Percentiles rank a stretch among this genome's conserved stretches.
Conservation (phyloP, 2,329 filamentous ascomycete species). For the Aspergillus clavatus region DNA sequence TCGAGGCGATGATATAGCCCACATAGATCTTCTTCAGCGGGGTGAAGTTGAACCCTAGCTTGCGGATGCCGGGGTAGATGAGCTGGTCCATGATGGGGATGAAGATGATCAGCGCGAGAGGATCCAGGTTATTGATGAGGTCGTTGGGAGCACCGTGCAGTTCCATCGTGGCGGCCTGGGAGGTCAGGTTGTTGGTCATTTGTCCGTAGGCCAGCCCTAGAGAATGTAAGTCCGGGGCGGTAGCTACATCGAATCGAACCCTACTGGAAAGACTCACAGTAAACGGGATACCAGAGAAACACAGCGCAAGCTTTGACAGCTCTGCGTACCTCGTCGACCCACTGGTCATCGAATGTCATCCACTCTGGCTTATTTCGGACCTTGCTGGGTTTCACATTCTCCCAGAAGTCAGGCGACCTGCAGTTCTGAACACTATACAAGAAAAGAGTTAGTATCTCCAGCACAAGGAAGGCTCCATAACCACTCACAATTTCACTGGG, state of each 20-base stretch:
- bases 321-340: conserved; percentile 71
- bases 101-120: conserved; percentile 49
- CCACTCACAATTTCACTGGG: conserved; percentile 41
- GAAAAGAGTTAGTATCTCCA: conserved; percentile 2
- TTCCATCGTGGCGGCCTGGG: conserved; percentile 51
- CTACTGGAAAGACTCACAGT: conserved; percentile 27
- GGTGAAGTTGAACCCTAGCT: conserved; percentile 45
- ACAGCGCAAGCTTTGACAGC: conserved; percentile 64
- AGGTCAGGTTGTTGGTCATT: conserved; percentile 51
- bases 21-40: conserved; percentile 51
- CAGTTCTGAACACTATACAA: conserved; percentile 16
- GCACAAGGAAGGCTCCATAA: neutral
- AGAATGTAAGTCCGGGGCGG: conserved; percentile 14
- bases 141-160: conserved; percentile 52
- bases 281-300: conserved; percentile 54
- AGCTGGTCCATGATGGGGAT: conserved; percentile 51
- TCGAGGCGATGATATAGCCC: conserved; percentile 46
- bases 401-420: conserved; percentile 17
- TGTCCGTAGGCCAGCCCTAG: conserved; percentile 48
- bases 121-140: conserved; percentile 51
- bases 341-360: conserved; percentile 76
- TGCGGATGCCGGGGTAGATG: conserved; percentile 48
- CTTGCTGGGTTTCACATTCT: conserved; percentile 19
- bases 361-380: conserved; percentile 16
- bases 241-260: conserved; percentile 10